A percentile compares a stretch with the other conserved stretches of the same genome.
Conservation (phyloP, 1,284 basidiomycete genomes). For the Crepidotus sp. region DNA sequence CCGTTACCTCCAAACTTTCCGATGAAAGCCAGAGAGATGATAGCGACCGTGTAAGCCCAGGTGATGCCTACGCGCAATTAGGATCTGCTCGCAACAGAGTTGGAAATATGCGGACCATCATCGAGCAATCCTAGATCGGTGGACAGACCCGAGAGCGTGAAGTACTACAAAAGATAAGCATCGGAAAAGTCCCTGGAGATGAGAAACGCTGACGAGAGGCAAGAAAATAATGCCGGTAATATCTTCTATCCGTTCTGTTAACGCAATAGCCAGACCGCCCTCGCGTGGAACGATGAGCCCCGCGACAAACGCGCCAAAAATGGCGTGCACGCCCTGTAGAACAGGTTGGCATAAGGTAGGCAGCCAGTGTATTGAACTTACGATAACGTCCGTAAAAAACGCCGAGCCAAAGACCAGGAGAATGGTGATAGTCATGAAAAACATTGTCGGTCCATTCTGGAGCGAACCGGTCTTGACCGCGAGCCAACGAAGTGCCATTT, state of each 20-base stretch:
- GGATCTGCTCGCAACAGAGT: background rate
- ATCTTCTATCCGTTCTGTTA: slow-evolving; percentile 82
- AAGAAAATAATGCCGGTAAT: slow-evolving; percentile 76
- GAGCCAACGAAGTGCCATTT: slow-evolving; percentile 57
- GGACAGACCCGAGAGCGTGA: slow-evolving; percentile 79
- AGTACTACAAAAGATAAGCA: slow-evolving; percentile 49
- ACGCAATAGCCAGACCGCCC: slow-evolving; percentile 71
- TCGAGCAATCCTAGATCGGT: slow-evolving; percentile 84
- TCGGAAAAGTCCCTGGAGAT: background rate
- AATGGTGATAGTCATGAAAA: slow-evolving; percentile 74
- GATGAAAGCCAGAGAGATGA: slow-evolving; percentile 73
- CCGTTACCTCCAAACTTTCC: slow-evolving; percentile 61
- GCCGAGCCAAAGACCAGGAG: slow-evolving; percentile 77
- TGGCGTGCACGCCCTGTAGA: slow-evolving; percentile 71
- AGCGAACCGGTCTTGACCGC: slow-evolving; percentile 74
- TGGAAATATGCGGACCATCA: slow-evolving; percentile 37
- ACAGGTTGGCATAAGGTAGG: too few relatives aligned
- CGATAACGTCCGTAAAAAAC: slow-evolving; percentile 88
- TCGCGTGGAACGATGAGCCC: slow-evolving; percentile 91
- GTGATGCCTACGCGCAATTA: slow-evolving; percentile 56
- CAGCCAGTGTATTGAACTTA: too few relatives aligned
- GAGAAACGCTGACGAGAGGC: slow-evolving; percentile 54
- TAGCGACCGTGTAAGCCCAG: slow-evolving; percentile 85
- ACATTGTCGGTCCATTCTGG: slow-evolving; percentile 67
- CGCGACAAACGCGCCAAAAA: slow-evolving; percentile 85